These are phyloP conservation scores for Dryas integrifolia DNA, from an alignment of 331 rosid species.

Conservation along the genomic window DNA sequence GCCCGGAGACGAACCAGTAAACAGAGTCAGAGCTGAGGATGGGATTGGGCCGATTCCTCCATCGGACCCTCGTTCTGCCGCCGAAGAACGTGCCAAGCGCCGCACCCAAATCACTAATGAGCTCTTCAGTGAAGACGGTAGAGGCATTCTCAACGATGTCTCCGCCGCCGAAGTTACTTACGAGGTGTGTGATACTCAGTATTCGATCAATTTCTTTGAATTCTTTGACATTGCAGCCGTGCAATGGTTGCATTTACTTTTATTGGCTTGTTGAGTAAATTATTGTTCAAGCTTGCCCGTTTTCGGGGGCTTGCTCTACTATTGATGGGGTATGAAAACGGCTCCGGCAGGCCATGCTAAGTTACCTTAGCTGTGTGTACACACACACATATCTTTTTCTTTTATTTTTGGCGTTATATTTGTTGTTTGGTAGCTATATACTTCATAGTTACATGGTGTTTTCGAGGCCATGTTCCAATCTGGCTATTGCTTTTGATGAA, in stretches of 20 bases:
- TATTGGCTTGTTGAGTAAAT: too few species aligned
- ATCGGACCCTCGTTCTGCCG: conserved; percentile 53
- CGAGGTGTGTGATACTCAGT: neutral
- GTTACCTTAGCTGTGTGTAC: neutral
- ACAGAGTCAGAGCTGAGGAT: conserved; percentile 32
- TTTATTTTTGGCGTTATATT: too few species aligned
- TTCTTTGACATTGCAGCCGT: too few species aligned
- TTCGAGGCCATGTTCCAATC: too few species aligned
- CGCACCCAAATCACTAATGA: conserved; percentile 63
- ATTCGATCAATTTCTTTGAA: too few species aligned
- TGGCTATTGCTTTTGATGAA: neutral
- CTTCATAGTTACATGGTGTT: too few species aligned
- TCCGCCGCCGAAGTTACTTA: conserved; percentile 59
- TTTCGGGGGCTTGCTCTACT: too few species aligned
- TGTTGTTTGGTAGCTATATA: too few species aligned
- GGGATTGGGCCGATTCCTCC: conserved; percentile 29
- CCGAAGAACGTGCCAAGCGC: conserved; percentile 63
- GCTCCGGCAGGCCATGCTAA: neutral
- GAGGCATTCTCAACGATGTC: conserved; percentile 23
- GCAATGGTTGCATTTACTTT: too few species aligned
- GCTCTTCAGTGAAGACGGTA: conserved; percentile 36
- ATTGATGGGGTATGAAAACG: too few species aligned
- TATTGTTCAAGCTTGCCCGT: too few species aligned
- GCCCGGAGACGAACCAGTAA: conserved; percentile 41
- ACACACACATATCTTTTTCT: neutral